phyloP scores from a whole-genome alignment of 2,329 filamentous ascomycete genomes.

The Fusarium sublunatum region DNA sequence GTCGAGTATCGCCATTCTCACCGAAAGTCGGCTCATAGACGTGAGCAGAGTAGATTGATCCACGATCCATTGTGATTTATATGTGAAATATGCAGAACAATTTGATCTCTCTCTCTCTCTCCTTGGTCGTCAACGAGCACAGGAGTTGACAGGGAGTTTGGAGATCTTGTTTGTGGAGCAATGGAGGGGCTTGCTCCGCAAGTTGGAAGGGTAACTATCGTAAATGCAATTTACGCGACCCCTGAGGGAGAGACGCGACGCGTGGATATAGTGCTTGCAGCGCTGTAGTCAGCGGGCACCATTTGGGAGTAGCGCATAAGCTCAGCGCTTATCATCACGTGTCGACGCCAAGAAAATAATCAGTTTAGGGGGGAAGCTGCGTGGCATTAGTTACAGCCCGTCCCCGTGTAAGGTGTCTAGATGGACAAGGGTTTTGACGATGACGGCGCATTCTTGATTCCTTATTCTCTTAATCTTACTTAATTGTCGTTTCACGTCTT shows the following conservation, averaged over 20 bases:
- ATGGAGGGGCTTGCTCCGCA: constrained; percentile 41
- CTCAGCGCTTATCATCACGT: constrained; percentile 34
- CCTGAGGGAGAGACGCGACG: constrained; percentile 40
- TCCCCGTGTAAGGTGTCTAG: neutral
- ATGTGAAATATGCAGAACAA: constrained; percentile 17
- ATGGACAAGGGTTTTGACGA: constrained; percentile 23
- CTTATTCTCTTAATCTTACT: constrained; percentile 25
- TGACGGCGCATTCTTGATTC: constrained; percentile 41
- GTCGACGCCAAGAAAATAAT: constrained; percentile 23
- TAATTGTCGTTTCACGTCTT: constrained; percentile 33
- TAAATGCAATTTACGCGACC: constrained; percentile 34
- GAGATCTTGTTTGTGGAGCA: constrained; percentile 40
- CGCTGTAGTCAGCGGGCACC: constrained; percentile 2
- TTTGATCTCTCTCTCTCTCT: constrained; percentile 11
- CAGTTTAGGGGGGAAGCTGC: constrained; percentile 35
- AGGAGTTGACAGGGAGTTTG: constrained; percentile 30
- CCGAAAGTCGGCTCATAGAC: constrained; percentile 77
- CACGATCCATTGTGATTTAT: constrained; percentile 76
- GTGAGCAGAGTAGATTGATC: constrained; percentile 86
- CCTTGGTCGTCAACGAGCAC: constrained; percentile 18
- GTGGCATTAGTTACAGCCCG: constrained; percentile 32
- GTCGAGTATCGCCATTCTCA: constrained; percentile 74
- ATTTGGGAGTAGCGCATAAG: constrained; percentile 3
- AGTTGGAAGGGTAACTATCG: constrained; percentile 42
- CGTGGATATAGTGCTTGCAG: constrained; percentile 49